Base-by-base conservation (phyloP, 1,284 basidiomycete species). In the Heterobasidion occidentale region DNA sequence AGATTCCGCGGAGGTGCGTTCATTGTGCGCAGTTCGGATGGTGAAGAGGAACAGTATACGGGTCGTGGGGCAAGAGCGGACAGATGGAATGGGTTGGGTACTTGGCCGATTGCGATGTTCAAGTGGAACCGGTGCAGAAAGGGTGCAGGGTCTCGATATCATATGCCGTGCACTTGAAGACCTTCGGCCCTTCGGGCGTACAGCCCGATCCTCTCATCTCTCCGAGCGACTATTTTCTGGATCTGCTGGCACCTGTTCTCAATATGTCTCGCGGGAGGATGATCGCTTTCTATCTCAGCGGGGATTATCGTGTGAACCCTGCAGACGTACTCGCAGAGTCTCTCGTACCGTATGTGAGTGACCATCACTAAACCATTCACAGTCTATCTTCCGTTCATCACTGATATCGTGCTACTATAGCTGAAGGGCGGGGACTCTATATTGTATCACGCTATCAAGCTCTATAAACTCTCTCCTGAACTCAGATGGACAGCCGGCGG, bases 401-500 rank as follows among this genome's bases (percentile, higher is more conserved):
- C 47, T 51, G 36, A 42, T 47, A 9, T 58, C 35, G 50, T 53
- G 27, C 20, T n/a, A 5, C 4, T 14, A 27, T 63, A 91, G 89
- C 71, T 91, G 52, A 89, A 88, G 71, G 87, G 86, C 35, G 83
- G 84, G 17, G 88, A 91, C 63, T 82, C 85, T 5, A 67, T 88
- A 42, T 69, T 91, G 12, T 89, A 88, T 67, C 85, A 88, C 56
- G 84, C 87, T 3, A 71, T 91, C 64, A 88, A 87, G 68, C 68
- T 85, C 33, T 90, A 84, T 73, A 88, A 89, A 60, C 80, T 91
- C 42, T 68, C 72, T 1, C 86, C 87, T 0, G 86, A 87, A 60
- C 76, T 91, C 1, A 84, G 86, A 56, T 91, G 88, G 84, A 81
- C 82, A 19, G 88, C 89, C 33, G 88, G 88, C 6, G 86, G 87